These are phyloP conservation scores for Cicer arietinum DNA, from an alignment of 306 rosid genomes.

Conservation along the genomic window DNA sequence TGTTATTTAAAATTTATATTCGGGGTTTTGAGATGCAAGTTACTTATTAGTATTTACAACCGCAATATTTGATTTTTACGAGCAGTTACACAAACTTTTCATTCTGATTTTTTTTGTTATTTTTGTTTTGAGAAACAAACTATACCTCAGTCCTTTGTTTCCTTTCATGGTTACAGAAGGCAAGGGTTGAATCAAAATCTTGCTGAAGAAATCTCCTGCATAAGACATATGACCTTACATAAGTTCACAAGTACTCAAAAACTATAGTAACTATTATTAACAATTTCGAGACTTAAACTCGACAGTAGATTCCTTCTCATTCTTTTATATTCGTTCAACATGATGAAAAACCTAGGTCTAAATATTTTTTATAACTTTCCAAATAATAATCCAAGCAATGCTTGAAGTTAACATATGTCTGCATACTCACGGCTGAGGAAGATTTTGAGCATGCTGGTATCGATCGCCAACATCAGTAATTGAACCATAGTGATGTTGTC, in stretches of 20 bases:
- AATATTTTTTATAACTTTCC: not conserved
- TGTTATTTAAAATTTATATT: not conserved
- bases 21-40: not conserved
- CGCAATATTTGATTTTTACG: not conserved
- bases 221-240: constrained; percentile 25
- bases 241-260: not conserved
- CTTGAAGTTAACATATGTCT: constrained; percentile 23
- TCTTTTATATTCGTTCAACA: not conserved
- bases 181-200: constrained; percentile 94
- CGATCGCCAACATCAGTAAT: constrained; percentile 87
- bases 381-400: constrained; percentile 25
- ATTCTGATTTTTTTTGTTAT: not conserved
- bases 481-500: constrained; percentile 93
- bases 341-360: not conserved
- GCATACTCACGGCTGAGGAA: constrained; percentile 86
- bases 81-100: not conserved
- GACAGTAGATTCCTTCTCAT: not conserved
- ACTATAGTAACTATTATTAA: not conserved
- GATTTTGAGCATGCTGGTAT: constrained; percentile 80
- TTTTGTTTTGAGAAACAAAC: constrained; percentile 9
- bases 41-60: not conserved
- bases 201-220: constrained; percentile 96
- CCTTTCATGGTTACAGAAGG: constrained; percentile 86
- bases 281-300: not conserved
- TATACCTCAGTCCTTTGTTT: constrained; percentile 91